phyloP scores from a whole-genome alignment of 495 filamentous ascomycete genomes.

The Cercophora samala region DNA sequence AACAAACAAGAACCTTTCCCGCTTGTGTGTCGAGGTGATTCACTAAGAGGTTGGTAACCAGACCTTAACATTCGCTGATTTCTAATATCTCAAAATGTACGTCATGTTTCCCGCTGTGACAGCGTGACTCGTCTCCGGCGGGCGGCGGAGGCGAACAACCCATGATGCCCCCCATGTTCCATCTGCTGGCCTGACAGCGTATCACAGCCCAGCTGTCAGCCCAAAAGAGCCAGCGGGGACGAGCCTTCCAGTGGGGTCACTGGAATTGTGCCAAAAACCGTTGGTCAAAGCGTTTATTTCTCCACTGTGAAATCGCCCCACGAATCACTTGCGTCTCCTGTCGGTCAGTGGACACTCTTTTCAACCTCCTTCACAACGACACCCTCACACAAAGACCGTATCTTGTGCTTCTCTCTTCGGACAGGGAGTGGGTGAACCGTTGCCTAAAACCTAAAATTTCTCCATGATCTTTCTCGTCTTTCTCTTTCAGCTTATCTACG shows the following conservation, averaged over 20 bases:
- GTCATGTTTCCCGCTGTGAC: not conserved
- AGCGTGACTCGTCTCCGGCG: not conserved
- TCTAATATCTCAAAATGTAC: not conserved
- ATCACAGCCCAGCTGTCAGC: not conserved
- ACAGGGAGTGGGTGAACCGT: not conserved
- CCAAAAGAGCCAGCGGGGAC: not conserved
- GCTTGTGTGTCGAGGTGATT: not conserved
- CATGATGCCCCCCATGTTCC: not conserved
- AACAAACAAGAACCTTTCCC: not conserved
- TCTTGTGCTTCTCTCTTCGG: not conserved
- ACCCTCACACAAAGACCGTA: not conserved
- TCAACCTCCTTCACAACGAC: not conserved
- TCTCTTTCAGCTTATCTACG: not conserved
- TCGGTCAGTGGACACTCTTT: not conserved
- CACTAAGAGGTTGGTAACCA: not conserved
- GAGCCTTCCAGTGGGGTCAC: not conserved
- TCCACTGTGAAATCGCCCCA: not conserved
- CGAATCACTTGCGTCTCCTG: not conserved
- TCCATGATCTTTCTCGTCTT: not conserved
- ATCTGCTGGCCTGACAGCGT: not conserved
- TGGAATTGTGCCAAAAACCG: not conserved
- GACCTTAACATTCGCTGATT: not conserved
- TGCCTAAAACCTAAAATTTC: not conserved
- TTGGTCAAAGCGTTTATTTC: not conserved
- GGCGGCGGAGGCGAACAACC: not conserved